A percentile compares a stretch with the other conserved stretches of the same genome.
Evolutionary conservation across 768 basidiomycete genomes (phyloP).

Genomic region (Kwoniella botswanensis): DNA sequence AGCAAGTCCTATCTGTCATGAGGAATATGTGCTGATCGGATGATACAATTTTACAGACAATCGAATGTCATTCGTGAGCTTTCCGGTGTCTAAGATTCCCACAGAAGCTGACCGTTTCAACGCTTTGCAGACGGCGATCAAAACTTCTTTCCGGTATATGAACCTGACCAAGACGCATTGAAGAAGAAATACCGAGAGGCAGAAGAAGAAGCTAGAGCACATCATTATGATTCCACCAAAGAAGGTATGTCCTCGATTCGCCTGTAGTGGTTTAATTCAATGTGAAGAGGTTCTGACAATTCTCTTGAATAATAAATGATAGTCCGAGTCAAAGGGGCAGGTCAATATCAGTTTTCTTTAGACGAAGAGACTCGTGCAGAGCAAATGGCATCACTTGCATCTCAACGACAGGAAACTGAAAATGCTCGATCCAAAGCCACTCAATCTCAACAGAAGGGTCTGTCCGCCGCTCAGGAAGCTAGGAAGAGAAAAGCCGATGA

Average conservation of each 20-base stretch:
- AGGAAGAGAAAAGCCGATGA: constrained; percentile 52
- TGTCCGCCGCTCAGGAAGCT: constrained; percentile 42
- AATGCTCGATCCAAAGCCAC: constrained; percentile 62
- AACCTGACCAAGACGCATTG: constrained; percentile 72
- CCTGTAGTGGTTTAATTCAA: neutral
- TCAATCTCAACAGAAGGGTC: constrained; percentile 46
- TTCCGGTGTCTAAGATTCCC: neutral
- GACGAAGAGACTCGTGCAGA: constrained; percentile 77
- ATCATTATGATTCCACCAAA: constrained; percentile 81
- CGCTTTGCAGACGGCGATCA: constrained; percentile 67
- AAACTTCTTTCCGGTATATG: constrained; percentile 84
- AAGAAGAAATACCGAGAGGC: constrained; percentile 64
- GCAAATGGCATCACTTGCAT: constrained; percentile 82
- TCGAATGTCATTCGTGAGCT: constrained; percentile 55
- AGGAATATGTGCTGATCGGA: neutral
- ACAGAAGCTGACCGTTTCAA: constrained; percentile 8
- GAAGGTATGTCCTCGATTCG: constrained; percentile 61
- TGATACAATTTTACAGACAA: constrained; percentile 31
- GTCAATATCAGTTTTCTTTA: constrained; percentile 85
- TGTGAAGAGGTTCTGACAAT: too few species aligned
- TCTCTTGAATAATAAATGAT: too few species aligned
- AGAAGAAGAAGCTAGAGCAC: constrained; percentile 70
- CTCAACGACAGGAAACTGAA: constrained; percentile 73
- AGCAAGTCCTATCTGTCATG: neutral
- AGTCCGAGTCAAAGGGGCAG: constrained; percentile 85